Conservation (phyloP, 1,139 yeast genomes). For the Lizanozyma gosingica region DNA sequence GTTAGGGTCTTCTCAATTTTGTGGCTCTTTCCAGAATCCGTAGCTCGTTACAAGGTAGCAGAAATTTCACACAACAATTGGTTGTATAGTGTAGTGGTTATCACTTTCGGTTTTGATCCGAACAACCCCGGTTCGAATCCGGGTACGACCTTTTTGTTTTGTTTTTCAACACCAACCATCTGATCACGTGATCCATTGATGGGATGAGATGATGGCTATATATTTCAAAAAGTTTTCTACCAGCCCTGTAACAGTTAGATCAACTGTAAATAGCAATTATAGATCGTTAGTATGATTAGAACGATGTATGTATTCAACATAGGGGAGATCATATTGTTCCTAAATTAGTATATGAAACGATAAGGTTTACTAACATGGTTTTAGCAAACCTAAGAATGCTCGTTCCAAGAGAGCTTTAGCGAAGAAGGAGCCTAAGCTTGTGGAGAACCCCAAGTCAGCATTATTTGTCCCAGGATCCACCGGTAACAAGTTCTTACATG, state of each 20-base stretch:
- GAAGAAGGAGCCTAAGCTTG: constrained; percentile 77
- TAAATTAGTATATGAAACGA: background rate
- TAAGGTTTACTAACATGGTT: constrained; percentile 1
- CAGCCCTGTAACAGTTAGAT: too few species aligned
- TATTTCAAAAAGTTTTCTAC: background rate
- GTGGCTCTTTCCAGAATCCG: too few species aligned
- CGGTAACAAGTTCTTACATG: constrained; percentile 72
- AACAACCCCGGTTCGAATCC: constrained; percentile 47
- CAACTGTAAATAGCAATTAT: too few species aligned
- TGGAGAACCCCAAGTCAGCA: constrained; percentile 86
- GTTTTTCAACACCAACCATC: background rate
- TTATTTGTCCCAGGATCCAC: constrained; percentile 87
- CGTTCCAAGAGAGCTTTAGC: constrained; percentile 93
- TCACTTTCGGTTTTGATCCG: constrained; percentile 44
- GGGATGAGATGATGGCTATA: background rate
- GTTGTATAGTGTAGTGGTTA: constrained; percentile 46
- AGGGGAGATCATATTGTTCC: background rate
- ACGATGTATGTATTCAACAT: constrained; percentile 38
- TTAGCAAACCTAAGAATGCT: constrained; percentile 74
- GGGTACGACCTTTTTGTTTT: constrained; percentile 31
- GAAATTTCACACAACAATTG: constrained; percentile 8
- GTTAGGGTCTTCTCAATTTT: too few species aligned
- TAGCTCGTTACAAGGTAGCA: too few species aligned
- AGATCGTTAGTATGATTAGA: constrained; percentile 43
- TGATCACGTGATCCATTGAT: background rate